Evolutionary conservation across 495 filamentous ascomycete genomes (phyloP), one percentile per base, ranked within the genome.

Genomic region (Amniculicola lignicola): DNA sequence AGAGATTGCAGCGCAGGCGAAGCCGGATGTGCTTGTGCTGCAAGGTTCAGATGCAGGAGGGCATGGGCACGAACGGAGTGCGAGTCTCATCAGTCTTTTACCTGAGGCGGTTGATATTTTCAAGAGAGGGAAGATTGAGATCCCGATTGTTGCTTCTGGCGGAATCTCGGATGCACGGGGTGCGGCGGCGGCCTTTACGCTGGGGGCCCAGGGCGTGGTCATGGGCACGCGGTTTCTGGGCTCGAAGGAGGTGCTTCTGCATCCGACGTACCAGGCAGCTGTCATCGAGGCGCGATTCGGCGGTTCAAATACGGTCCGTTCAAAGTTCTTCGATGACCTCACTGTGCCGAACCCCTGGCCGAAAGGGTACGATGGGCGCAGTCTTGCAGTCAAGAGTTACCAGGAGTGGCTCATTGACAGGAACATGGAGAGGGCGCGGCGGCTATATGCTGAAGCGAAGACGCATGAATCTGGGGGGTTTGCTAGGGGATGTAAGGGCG

Each of bases 31-130:
- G 10, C 60, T 91, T 0, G 83, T 88, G 1, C 72, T 88, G 2
- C 88, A 92, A 63, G 88, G 88, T 0, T 62, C 76, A 1, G 88
- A 92, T 55, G 80, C 88, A 0, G 88, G 88, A 0, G 88, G 88
- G 0, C 88, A 92, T 64, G 86, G 87, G 31, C 77, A 79, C 25
- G 74, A 67, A 0, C 72, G 77, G 45, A 80, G 81, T 2, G 74
- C 84, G 1, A 80, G 86, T 1, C 62, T 89, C 5, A 69, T 85
- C 46, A 46, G 75, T 0, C 60, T 86, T 11, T 61, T 86, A 1
- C 82, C 82, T 0, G 83, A 86, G 62, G 65, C 81, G 0, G 66
- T 65, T 15, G 83, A 86, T 62, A 46, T 90, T 47, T 68, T 72
- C 18, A 40, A 31, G 10, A 37, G 27, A 24, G 58, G 50, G 0